A percentile compares a stretch with the other conserved stretches of the same genome.
Conservation (phyloP, 495 filamentous ascomycete genomes). For the Neurospora africana region DNA sequence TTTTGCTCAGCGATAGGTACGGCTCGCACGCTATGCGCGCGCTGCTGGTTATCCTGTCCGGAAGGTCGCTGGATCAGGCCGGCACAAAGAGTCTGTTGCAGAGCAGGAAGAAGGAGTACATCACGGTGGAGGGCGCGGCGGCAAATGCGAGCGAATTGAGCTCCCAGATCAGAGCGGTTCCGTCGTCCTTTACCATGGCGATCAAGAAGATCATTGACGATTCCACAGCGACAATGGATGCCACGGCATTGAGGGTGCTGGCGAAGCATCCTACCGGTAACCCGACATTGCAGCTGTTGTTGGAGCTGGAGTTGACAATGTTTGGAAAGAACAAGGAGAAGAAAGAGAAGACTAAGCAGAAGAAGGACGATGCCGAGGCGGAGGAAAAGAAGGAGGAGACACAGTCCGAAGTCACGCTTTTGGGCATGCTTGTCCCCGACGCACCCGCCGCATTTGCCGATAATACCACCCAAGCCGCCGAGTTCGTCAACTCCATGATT, state of each 20-base stretch:
- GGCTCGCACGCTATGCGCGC: slow-evolving; percentile 86
- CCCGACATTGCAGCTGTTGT: slow-evolving; percentile 73
- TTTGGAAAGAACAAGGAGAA: slow-evolving; percentile 50
- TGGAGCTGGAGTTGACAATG: slow-evolving; percentile 71
- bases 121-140: slow-evolving; percentile 40
- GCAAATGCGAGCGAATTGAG: slow-evolving; percentile 18
- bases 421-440: slow-evolving; percentile 33
- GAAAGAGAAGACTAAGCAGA: slow-evolving; percentile 17
- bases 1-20: slow-evolving; percentile 74
- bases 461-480: slow-evolving; percentile 28
- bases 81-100: slow-evolving; percentile 60
- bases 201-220: slow-evolving; percentile 69
- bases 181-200: slow-evolving; percentile 62
- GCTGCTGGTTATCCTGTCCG: slow-evolving; percentile 74
- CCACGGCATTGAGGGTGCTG: slow-evolving; percentile 63
- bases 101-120: slow-evolving; percentile 82
- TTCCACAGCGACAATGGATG: slow-evolving; percentile 57
- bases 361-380: slow-evolving; percentile 12
- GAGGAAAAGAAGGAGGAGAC: slow-evolving; percentile 1
- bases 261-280: slow-evolving; percentile 83
- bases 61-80: slow-evolving; percentile 57
- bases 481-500: slow-evolving; percentile 73
- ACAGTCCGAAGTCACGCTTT: slow-evolving; percentile 11
- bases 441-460: slow-evolving; percentile 35
- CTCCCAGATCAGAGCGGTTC: slow-evolving; percentile 49